phyloP scores from a whole-genome alignment of 176 grass and related monocot species.

The Stipa capillata region DNA sequence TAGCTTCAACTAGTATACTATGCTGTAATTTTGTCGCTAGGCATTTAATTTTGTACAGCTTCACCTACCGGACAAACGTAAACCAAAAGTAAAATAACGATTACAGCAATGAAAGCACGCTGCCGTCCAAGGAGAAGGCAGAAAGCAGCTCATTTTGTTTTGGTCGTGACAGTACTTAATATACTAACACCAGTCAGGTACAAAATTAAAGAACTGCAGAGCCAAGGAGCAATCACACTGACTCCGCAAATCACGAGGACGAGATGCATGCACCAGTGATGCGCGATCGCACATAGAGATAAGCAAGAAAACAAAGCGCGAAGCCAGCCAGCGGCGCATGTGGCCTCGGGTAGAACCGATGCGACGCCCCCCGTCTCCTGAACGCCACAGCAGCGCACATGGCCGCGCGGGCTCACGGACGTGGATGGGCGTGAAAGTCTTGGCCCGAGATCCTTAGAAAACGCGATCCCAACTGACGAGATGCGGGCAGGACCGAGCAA shows the following conservation, averaged over 20 bases:
- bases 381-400: slow-evolving; percentile 3
- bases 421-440: background rate
- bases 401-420: background rate
- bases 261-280: background rate
- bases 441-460: background rate
- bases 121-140: background rate
- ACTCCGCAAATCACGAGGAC: background rate
- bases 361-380: background rate
- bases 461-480: background rate
- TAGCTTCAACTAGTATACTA: background rate
- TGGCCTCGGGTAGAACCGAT: background rate
- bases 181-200: background rate
- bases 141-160: background rate
- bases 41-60: background rate
- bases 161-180: background rate
- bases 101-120: background rate
- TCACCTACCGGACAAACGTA: background rate
- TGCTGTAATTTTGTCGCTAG: background rate
- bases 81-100: background rate
- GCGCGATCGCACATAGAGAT: background rate
- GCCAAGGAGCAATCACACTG: background rate
- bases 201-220: slow-evolving; percentile 22
- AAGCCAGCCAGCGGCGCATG: slow-evolving; percentile 6
- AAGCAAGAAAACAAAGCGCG: background rate
- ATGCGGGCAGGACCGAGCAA: background rate